phyloP scores from a whole-genome alignment of 495 filamentous ascomycete species.

The Aspergillus campestris region DNA sequence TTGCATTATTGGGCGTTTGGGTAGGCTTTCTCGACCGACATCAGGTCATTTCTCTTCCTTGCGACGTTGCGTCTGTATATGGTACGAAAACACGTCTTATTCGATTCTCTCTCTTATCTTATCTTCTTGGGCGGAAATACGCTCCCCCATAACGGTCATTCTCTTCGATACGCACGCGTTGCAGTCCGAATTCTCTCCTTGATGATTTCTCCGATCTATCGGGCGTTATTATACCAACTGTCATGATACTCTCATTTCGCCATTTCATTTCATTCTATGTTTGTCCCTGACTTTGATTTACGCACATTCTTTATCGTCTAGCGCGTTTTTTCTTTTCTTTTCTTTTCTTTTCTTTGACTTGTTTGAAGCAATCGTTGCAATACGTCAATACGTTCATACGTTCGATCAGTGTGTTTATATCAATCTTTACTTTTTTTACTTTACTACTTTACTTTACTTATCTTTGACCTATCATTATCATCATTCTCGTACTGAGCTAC shows the following conservation, averaged over 20 bases:
- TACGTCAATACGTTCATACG: constrained; percentile 1
- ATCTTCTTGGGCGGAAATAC: constrained; percentile 6
- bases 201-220: background rate
- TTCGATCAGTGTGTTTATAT: too few relatives aligned
- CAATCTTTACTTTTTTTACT: too few relatives aligned
- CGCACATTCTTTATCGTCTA: too few relatives aligned
- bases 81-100: constrained; percentile 15
- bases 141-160: constrained; percentile 1
- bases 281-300: background rate
- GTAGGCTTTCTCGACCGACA: constrained; percentile 19
- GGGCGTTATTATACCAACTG: too few relatives aligned
- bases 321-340: background rate
- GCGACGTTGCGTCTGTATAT: constrained; percentile 9
- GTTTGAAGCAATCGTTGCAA: background rate
- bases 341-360: background rate
- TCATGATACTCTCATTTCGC: too few relatives aligned
- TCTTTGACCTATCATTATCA: too few relatives aligned
- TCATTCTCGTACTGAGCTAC: too few relatives aligned
- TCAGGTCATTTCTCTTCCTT: constrained; percentile 13
- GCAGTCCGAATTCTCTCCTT: constrained; percentile 16
- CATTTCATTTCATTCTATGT: background rate
- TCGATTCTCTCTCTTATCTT: constrained; percentile 15
- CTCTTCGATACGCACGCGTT: constrained; percentile 1
- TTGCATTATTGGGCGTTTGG: constrained; percentile 41
- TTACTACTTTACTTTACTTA: too few relatives aligned